Evolutionary conservation across 2,329 filamentous ascomycete species (phyloP).

Genomic region (Graphium sp.): DNA sequence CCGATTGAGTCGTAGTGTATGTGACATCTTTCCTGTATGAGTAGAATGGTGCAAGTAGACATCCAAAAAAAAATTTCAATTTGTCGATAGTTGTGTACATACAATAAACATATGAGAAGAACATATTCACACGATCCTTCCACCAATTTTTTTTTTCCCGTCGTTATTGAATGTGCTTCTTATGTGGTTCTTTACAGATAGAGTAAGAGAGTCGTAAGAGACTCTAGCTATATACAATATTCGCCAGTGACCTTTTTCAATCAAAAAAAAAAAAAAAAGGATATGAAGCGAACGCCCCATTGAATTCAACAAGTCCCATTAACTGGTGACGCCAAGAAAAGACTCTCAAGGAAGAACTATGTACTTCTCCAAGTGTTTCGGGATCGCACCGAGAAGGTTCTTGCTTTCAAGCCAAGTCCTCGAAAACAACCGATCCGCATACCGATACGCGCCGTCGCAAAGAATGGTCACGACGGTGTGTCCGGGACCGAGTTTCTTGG

Average conservation of each 20-base stretch:
- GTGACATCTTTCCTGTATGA: not conserved
- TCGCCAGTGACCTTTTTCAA: constrained; percentile 5
- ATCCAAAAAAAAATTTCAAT: too few species aligned
- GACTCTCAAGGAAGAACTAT: constrained; percentile 61
- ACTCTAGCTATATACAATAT: constrained; percentile 4
- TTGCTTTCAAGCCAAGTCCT: constrained; percentile 81
- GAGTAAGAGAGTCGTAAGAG: too few species aligned
- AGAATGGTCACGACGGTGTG: constrained; percentile 87
- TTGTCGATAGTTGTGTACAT: too few species aligned
- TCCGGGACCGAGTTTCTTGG: constrained; percentile 74
- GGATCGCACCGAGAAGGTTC: constrained; percentile 65
- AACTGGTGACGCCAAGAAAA: not conserved
- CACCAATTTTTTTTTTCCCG: too few species aligned
- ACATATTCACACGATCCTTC: too few species aligned
- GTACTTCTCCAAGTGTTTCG: constrained; percentile 77
- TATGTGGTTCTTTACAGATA: too few species aligned
- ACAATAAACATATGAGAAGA: too few species aligned
- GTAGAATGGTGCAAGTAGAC: not conserved
- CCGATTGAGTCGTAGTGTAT: not conserved
- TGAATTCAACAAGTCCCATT: not conserved
- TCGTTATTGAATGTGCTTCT: too few species aligned
- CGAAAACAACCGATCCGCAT: constrained; percentile 87
- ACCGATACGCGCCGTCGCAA: constrained; percentile 93
- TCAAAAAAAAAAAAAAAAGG: constrained; percentile 8
- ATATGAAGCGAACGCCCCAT: not conserved